Percentiles rank a stretch among this genome's conserved stretches.
phyloP scores from a whole-genome alignment of 306 rosid genomes.

The Cicer bijugum region DNA sequence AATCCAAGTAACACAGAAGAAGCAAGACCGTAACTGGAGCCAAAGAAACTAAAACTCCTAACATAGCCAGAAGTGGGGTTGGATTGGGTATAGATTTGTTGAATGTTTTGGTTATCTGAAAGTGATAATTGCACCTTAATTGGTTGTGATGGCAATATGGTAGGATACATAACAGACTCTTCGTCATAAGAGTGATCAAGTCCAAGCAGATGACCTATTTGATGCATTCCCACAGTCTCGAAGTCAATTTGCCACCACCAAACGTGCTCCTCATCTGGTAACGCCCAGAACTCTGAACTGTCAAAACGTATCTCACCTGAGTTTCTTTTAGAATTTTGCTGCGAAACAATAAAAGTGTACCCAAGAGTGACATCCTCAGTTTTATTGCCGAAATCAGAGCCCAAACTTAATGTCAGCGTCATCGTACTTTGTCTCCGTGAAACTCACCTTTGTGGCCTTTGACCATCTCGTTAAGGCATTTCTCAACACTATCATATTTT shows the following conservation, averaged over 20 bases:
- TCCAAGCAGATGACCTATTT: constrained; percentile 7
- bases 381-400: neutral
- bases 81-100: neutral
- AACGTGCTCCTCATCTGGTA: neutral
- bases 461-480: constrained; percentile 14
- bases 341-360: neutral
- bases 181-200: neutral
- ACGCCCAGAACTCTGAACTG: neutral
- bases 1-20: too few species aligned
- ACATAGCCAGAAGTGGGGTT: too few species aligned
- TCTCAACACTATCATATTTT: neutral
- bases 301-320: neutral
- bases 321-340: neutral
- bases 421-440: neutral
- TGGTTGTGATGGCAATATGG: neutral
- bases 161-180: constrained; percentile 1
- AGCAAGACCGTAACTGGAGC: too few species aligned
- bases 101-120: neutral
- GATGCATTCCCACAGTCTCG: neutral
- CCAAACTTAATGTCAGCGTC: constrained; percentile 20
- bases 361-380: neutral
- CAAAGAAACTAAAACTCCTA: too few species aligned
- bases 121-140: neutral
- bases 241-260: neutral
- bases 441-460: neutral